phyloP scores from a whole-genome alignment of 2,329 filamentous ascomycete species.

The Venturia pyrina region DNA sequence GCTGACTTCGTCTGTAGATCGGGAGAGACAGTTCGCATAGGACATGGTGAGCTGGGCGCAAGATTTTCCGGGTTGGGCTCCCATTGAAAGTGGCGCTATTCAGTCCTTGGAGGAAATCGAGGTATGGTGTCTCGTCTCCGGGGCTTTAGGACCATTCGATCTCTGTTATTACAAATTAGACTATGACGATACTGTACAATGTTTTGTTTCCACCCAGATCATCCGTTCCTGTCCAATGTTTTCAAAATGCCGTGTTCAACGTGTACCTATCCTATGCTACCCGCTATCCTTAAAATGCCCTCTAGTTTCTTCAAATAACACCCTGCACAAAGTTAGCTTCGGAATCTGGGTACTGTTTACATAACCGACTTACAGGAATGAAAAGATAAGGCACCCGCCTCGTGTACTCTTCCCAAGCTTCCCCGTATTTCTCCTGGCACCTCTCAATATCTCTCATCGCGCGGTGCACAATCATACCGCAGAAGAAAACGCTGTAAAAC shows the following conservation, averaged over 20 bases:
- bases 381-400: constrained; percentile 73
- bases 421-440: constrained; percentile 69
- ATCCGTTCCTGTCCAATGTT: neutral
- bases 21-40: too few species aligned
- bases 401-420: constrained; percentile 74
- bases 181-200: neutral
- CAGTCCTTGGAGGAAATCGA: too few species aligned
- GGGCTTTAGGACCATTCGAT: neutral
- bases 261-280: neutral
- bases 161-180: neutral
- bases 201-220: neutral
- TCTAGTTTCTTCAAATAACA: neutral
- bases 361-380: constrained; percentile 50
- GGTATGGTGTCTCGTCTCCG: too few species aligned
- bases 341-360: neutral
- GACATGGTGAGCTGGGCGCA: too few species aligned
- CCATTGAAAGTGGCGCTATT: too few species aligned
- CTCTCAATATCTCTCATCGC: constrained; percentile 64
- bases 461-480: constrained; percentile 69
- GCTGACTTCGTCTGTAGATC: too few species aligned
- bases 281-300: neutral
- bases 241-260: neutral
- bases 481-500: constrained; percentile 82
- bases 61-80: too few species aligned
- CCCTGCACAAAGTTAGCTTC: constrained; percentile 4